These are phyloP conservation scores for Mycena pura DNA, from an alignment of 768 basidiomycete genomes.

Conservation along the genomic window DNA sequence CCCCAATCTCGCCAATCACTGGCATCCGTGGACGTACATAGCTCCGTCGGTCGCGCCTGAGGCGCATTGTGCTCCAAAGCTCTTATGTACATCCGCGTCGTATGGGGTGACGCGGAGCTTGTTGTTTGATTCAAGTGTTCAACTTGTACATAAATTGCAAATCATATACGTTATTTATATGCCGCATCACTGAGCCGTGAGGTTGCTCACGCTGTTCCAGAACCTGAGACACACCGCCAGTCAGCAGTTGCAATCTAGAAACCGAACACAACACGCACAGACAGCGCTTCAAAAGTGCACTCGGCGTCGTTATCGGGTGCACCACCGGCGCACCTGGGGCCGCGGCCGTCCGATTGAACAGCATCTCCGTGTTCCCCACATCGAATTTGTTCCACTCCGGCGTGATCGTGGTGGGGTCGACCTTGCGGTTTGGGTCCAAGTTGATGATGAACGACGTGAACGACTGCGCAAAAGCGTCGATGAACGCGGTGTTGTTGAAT, in stretches of 20 bases:
- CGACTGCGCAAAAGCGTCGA: constrained; percentile 9
- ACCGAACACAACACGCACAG: neutral
- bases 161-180: too few species aligned
- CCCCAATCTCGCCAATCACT: too few species aligned
- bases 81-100: too few species aligned
- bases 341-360: constrained; percentile 8
- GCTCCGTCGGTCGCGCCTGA: too few species aligned
- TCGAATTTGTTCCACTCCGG: constrained; percentile 2
- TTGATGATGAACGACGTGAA: constrained; percentile 8
- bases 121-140: too few species aligned
- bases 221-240: neutral
- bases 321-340: neutral
- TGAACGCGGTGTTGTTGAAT: constrained; percentile 22
- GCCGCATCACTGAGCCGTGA: neutral
- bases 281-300: neutral
- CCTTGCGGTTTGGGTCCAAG: constrained; percentile 2
- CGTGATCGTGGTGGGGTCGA: constrained; percentile 3
- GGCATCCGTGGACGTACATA: too few species aligned
- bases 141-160: too few species aligned
- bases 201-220: neutral
- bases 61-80: too few species aligned
- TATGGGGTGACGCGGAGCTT: too few species aligned
- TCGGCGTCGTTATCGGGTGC: neutral
- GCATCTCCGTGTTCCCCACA: constrained; percentile 3
- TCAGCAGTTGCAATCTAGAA: neutral